Evolutionary conservation across 202 grass and related monocot genomes (phyloP).

Genomic region (Elaeis oleifera): DNA sequence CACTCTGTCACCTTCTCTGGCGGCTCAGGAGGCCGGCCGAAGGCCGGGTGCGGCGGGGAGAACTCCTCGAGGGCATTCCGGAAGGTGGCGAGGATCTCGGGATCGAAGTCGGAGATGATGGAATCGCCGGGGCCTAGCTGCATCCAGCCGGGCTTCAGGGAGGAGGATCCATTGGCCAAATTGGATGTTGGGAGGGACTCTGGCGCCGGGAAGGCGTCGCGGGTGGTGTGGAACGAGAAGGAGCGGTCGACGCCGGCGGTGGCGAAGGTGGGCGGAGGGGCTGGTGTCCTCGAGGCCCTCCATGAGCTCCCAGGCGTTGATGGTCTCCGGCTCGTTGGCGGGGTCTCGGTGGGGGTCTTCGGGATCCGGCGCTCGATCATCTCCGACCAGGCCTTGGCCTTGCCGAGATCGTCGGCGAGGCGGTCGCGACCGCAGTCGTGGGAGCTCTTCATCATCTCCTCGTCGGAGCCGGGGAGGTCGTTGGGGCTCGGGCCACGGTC

Average conservation of each 20-base stretch:
- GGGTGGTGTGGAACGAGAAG: not conserved
- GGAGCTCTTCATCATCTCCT: constrained; percentile 49
- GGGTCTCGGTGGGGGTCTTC: constrained; percentile 45
- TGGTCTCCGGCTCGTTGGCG: constrained; percentile 60
- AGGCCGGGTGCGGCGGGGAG: not conserved
- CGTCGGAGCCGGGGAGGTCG: not conserved
- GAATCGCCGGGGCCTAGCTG: constrained; percentile 1
- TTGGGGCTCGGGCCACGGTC: constrained; percentile 14
- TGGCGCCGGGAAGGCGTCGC: not conserved
- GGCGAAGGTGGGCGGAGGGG: not conserved
- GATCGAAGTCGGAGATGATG: constrained; percentile 40
- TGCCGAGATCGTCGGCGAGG: not conserved
- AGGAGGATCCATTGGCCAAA: too few species aligned
- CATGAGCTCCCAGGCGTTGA: constrained; percentile 98
- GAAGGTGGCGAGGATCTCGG: constrained; percentile 46
- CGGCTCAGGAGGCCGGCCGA: too few species aligned
- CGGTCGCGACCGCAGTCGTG: constrained; percentile 14
- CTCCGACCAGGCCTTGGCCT: constrained; percentile 15
- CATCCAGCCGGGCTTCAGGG: constrained; percentile 7
- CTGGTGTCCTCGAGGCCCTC: constrained; percentile 66
- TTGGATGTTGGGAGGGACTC: too few species aligned
- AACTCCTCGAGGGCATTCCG: constrained; percentile 29
- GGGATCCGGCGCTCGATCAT: constrained; percentile 24
- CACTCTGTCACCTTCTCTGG: constrained; percentile 1
- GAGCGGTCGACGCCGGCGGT: not conserved